Conservation (phyloP, 140 eudicot species). For the Bidens hawaiensis region DNA sequence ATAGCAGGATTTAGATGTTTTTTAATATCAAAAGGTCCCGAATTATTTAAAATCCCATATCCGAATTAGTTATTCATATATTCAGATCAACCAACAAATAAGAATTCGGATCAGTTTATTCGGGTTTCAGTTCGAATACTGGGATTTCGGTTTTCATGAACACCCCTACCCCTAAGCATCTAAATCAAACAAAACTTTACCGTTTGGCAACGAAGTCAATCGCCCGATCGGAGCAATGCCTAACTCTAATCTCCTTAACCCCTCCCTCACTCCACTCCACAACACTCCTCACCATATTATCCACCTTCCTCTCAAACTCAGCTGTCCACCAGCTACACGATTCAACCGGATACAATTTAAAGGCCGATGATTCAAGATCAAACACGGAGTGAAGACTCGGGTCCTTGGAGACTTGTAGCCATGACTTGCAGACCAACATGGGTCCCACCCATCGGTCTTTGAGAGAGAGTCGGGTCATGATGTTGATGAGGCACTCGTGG, state of each 20-base stretch:
- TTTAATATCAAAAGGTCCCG: too few species aligned
- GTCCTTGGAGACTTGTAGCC: slow-evolving; percentile 70
- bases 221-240: slow-evolving; percentile 83
- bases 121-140: too few species aligned
- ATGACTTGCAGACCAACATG: slow-evolving; percentile 79
- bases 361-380: slow-evolving; percentile 57
- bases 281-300: slow-evolving; percentile 60
- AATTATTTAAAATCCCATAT: too few species aligned
- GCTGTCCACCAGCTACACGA: slow-evolving; percentile 68
- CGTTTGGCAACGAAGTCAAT: slow-evolving; percentile 66
- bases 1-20: too few species aligned
- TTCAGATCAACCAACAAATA: too few species aligned
- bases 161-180: too few species aligned
- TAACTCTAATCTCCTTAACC: slow-evolving; percentile 52
- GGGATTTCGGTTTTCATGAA: too few species aligned
- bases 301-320: slow-evolving; percentile 57
- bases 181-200: slow-evolving; percentile 33
- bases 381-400: slow-evolving; percentile 65
- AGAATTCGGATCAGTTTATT: too few species aligned
- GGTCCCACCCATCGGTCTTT: slow-evolving; percentile 70
- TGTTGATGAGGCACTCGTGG: slow-evolving; percentile 73
- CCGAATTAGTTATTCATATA: too few species aligned
- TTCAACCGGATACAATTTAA: slow-evolving; percentile 50
- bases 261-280: slow-evolving; percentile 57
- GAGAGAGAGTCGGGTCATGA: slow-evolving; percentile 60